phyloP scores from a whole-genome alignment of 257 asterid genomes.

The Petrea volubilis region DNA sequence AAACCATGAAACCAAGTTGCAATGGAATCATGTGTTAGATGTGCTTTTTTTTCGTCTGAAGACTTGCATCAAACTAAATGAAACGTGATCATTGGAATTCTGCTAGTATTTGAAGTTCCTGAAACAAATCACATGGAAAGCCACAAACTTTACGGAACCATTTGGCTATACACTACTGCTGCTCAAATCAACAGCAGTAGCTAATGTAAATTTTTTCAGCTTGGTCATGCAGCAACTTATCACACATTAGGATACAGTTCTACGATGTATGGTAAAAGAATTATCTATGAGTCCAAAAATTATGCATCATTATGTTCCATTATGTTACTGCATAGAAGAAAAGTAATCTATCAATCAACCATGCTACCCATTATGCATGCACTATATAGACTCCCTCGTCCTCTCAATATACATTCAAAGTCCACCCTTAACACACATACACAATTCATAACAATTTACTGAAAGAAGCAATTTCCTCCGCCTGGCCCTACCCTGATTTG shows the following conservation, averaged over 20 bases:
- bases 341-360: not conserved
- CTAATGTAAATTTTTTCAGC: not conserved
- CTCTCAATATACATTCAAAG: not conserved
- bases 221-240: not conserved
- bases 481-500: not conserved
- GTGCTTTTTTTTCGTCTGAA: not conserved
- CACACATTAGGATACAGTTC: not conserved
- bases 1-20: not conserved
- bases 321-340: not conserved
- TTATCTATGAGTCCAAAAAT: not conserved
- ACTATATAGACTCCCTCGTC: not conserved
- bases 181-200: not conserved
- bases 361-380: not conserved
- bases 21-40: not conserved
- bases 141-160: not conserved
- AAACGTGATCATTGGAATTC: not conserved
- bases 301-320: not conserved
- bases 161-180: not conserved
- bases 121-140: not conserved
- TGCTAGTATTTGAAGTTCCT: too few species aligned
- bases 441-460: not conserved
- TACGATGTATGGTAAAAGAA: not conserved
- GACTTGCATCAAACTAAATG: constrained; percentile 3
- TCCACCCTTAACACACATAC: not conserved
- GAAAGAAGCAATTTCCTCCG: not conserved